These are phyloP conservation scores for Erucastrum elatum DNA, from an alignment of 345 rosid species.

Conservation along the genomic window DNA sequence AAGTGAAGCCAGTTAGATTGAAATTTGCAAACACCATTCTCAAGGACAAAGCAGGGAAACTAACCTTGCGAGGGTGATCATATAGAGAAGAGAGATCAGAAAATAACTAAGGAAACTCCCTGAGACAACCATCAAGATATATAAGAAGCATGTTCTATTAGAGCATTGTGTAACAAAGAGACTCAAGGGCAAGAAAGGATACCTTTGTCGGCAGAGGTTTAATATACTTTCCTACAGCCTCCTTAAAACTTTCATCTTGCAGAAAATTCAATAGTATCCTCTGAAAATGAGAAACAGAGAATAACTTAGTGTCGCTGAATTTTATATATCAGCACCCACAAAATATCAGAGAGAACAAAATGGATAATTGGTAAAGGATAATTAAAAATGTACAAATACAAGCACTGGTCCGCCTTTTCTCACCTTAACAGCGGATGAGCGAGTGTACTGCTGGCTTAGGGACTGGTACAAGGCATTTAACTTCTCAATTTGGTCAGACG, in stretches of 20 bases:
- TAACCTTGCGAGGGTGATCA: constrained; percentile 79
- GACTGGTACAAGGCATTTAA: constrained; percentile 77
- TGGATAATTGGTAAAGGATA: constrained; percentile 9
- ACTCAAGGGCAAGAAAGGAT: background rate
- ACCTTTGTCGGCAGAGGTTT: constrained; percentile 89
- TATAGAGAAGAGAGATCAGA: constrained; percentile 95
- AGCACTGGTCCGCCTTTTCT: constrained; percentile 18
- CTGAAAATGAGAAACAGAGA: constrained; percentile 43
- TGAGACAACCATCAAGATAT: constrained; percentile 33
- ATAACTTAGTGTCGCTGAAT: background rate
- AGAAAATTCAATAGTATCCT: constrained; percentile 97
- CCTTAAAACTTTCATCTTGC: constrained; percentile 73
- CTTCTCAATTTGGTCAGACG: constrained; percentile 75
- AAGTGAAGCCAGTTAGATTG: constrained; percentile 15
- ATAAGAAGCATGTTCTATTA: constrained; percentile 14
- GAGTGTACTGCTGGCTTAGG: constrained; percentile 60
- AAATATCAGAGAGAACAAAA: background rate
- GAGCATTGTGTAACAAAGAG: constrained; percentile 15
- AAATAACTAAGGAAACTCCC: constrained; percentile 97
- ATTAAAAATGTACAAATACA: background rate
- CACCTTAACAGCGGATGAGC: constrained; percentile 99
- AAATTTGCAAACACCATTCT: constrained; percentile 1
- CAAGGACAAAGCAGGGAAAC: constrained; percentile 30
- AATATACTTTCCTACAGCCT: constrained; percentile 76
- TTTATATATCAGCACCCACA: background rate